These are phyloP conservation scores for Moricandia arvensis DNA, from an alignment of 345 rosid species.

Conservation along the genomic window DNA sequence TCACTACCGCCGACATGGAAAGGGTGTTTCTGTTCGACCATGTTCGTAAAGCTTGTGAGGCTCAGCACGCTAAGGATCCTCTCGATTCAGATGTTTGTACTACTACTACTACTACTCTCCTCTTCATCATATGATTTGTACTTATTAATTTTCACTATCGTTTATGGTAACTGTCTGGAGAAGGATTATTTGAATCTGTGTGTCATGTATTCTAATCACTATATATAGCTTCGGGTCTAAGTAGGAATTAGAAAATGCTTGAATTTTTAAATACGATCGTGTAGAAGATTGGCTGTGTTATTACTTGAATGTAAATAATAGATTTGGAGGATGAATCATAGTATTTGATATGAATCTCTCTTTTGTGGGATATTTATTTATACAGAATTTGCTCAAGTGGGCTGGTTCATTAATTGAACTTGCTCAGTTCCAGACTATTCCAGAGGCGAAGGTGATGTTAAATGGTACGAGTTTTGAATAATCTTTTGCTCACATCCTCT, in stretches of 20 bases:
- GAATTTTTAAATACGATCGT: not conserved
- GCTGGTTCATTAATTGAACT: slow-evolving; percentile 64
- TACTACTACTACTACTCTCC: not conserved
- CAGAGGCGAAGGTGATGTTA: slow-evolving; percentile 44
- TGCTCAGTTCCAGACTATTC: slow-evolving; percentile 49
- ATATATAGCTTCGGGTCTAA: not conserved
- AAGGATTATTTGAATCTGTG: not conserved
- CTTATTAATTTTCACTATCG: not conserved
- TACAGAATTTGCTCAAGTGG: slow-evolving; percentile 53
- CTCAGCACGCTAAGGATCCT: slow-evolving; percentile 54
- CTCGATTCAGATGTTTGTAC: slow-evolving; percentile 58
- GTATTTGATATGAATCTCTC: not conserved
- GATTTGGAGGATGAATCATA: not conserved
- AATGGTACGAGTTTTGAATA: slow-evolving; percentile 23
- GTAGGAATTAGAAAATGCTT: not conserved
- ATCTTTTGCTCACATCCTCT: not conserved
- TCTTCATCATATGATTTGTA: not conserved
- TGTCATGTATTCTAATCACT: not conserved
- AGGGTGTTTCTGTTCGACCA: slow-evolving; percentile 54
- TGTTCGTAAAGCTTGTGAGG: slow-evolving; percentile 55
- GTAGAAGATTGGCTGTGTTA: not conserved
- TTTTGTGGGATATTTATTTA: not conserved
- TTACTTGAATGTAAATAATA: too few species aligned
- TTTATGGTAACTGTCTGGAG: not conserved
- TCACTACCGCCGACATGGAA: slow-evolving; percentile 56